A percentile compares a stretch with the other conserved stretches of the same genome.
These are phyloP conservation scores for Paraglomus occultum DNA, from an alignment of 192 early-diverging fungal genomes.

Conservation along the genomic window DNA sequence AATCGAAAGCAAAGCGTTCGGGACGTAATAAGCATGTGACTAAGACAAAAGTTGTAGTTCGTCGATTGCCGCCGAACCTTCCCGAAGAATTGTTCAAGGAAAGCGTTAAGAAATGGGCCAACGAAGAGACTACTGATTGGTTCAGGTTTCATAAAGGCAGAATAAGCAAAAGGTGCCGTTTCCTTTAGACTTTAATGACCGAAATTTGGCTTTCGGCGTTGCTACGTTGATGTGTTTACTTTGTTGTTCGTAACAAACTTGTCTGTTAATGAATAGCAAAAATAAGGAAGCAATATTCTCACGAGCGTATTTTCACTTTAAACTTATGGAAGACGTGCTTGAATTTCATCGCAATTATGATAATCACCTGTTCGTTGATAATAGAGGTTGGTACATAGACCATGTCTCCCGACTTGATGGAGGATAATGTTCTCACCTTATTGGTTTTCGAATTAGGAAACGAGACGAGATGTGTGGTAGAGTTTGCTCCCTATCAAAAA, in stretches of 20 bases:
- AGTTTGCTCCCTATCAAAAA: constrained; percentile 79
- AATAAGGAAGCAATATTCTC: constrained; percentile 71
- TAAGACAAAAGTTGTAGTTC: constrained; percentile 72
- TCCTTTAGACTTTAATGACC: neutral
- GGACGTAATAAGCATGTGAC: constrained; percentile 34
- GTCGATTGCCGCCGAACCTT: constrained; percentile 73
- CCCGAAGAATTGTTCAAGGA: constrained; percentile 68
- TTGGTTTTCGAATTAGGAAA: constrained; percentile 47
- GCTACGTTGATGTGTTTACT: no score
- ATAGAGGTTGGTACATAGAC: constrained; percentile 43
- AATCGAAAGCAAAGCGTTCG: constrained; percentile 32
- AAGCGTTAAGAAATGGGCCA: constrained; percentile 56
- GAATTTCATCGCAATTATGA: constrained; percentile 75
- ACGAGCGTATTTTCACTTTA: constrained; percentile 76
- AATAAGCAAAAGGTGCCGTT: constrained; percentile 64
- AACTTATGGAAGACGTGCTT: constrained; percentile 58
- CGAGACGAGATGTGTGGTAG: constrained; percentile 70
- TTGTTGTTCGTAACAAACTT: neutral
- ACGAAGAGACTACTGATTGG: constrained; percentile 48
- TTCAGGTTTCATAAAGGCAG: constrained; percentile 65
- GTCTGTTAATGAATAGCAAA: constrained; percentile 48
- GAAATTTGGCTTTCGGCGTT: neutral
- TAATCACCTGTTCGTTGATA: constrained; percentile 76
- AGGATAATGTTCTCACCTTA: neutral
- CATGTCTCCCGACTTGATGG: neutral